Conservation (phyloP, 441 rosid species). For the Rhodomyrtus psidioides region DNA sequence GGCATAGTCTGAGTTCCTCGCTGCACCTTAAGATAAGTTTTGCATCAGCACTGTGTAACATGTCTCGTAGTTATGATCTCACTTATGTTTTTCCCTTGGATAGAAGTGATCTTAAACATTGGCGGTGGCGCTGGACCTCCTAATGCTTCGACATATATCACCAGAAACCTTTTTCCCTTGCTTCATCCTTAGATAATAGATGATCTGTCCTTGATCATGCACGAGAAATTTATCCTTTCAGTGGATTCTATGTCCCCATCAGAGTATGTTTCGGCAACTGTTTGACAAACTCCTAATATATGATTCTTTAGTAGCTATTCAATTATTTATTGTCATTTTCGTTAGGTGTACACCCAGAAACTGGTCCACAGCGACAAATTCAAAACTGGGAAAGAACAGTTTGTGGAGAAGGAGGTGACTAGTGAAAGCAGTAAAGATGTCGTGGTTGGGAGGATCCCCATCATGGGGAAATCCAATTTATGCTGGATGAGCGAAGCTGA, state of each 20-base stretch:
- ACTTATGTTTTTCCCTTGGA: not conserved
- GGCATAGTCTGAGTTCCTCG: not conserved
- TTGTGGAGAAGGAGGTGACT: conserved; percentile 27
- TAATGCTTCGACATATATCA: not conserved
- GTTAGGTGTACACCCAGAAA: conserved; percentile 43
- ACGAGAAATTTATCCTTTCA: not conserved
- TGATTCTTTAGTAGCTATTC: not conserved
- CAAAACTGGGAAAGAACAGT: conserved; percentile 71
- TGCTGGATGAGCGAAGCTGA: conserved; percentile 62
- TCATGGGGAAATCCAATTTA: conserved; percentile 82
- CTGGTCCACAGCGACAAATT: conserved; percentile 61
- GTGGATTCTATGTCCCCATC: not conserved
- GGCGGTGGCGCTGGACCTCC: not conserved
- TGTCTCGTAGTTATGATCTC: not conserved
- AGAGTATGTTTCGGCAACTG: not conserved
- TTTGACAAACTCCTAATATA: not conserved
- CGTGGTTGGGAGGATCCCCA: conserved; percentile 73
- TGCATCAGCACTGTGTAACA: not conserved
- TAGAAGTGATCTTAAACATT: not conserved
- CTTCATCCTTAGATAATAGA: not conserved
- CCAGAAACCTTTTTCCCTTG: not conserved
- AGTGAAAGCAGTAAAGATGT: conserved; percentile 36
- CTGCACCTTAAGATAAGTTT: not conserved
- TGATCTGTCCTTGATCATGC: not conserved
- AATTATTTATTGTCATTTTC: not conserved